Percentiles rank a stretch among this genome's conserved stretches.
Conservation (phyloP, 331 rosid genomes). For the Saraca asoca region DNA sequence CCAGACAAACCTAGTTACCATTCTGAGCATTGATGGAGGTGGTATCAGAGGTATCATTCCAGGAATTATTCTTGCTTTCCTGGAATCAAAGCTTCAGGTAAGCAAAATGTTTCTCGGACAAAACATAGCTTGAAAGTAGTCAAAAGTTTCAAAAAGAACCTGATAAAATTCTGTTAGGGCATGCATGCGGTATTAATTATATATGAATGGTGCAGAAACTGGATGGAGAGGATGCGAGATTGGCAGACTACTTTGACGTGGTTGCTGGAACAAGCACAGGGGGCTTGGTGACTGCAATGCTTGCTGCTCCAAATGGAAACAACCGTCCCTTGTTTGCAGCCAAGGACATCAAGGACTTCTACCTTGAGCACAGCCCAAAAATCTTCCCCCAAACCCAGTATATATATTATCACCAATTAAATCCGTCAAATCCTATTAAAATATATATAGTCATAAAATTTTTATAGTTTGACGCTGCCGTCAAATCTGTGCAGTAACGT, state of each 20-base stretch:
- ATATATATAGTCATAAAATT: background rate
- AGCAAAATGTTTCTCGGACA: no score
- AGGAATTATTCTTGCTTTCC: constrained; percentile 27
- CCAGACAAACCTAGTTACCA: constrained; percentile 24
- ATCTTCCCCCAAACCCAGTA: constrained; percentile 52
- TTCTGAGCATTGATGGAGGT: constrained; percentile 44
- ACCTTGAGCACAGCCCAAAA: constrained; percentile 42
- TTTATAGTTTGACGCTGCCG: constrained; percentile 6
- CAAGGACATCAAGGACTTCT: constrained; percentile 52
- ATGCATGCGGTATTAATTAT: no score
- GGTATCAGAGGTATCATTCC: constrained; percentile 45
- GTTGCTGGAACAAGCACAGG: constrained; percentile 61
- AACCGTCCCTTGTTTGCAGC: constrained; percentile 50
- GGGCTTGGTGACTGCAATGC: constrained; percentile 54
- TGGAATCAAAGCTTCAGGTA: no score
- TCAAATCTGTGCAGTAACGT: no score
- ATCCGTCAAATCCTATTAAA: background rate
- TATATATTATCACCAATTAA: background rate
- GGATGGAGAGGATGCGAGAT: constrained; percentile 56
- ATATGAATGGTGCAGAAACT: no score
- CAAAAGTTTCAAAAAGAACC: no score
- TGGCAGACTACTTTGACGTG: constrained; percentile 53
- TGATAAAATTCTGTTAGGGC: no score
- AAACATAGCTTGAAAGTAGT: no score
- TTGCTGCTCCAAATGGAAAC: constrained; percentile 47